Base-by-base conservation (phyloP, 2,329 filamentous ascomycete species). In the Aspergillus arachidicola region DNA sequence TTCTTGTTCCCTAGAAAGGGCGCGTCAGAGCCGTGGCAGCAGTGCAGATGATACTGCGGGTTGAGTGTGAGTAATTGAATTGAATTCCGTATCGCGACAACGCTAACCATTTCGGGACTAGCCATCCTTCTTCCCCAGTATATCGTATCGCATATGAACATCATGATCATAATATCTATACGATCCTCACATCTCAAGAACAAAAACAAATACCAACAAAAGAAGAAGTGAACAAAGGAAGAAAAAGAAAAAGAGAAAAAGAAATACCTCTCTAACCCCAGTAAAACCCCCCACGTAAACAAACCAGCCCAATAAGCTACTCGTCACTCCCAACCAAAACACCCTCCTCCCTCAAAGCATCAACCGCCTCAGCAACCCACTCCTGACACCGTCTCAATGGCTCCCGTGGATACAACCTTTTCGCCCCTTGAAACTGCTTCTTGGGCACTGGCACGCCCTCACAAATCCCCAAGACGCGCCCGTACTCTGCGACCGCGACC, bases 371-470 rank as follows among this genome's bases (percentile, higher is more conserved):
- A 1, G 57, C 62, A 5, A 69, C 71, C 74, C 73, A 76, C 63
- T 77, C 73, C 61, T 75, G 72, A 57, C 73, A 76, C 28, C 71
- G 66, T 55, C 72, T 64, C 48, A 74, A 50, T 2, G 64, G 65
- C 55, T 68, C 59, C 36, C 60, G 51, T 10, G 71, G 73, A 64
- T 68, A 72, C n/a, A 77, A 60, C 54, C 69, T 58, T 23, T 59
- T 69, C 3, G 68, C 30, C 26, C 72, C 71, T 3, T 75, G 55
- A 48, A 75, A 76, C 57, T 76, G 73, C 63, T 76, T 76, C 59
- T 70, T 69, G 11, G 73, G 72, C 43, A 69, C 64, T 34, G 66
- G 65, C 3, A 73, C 64, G 4, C 16, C 54, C 43, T 66, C 51
- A 59, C 72, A 73, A 41, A 72, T 61, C 16, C 55, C 48, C 48